phyloP scores from a whole-genome alignment of 2,329 filamentous ascomycete genomes.

The Plenodomus biglobosus region DNA sequence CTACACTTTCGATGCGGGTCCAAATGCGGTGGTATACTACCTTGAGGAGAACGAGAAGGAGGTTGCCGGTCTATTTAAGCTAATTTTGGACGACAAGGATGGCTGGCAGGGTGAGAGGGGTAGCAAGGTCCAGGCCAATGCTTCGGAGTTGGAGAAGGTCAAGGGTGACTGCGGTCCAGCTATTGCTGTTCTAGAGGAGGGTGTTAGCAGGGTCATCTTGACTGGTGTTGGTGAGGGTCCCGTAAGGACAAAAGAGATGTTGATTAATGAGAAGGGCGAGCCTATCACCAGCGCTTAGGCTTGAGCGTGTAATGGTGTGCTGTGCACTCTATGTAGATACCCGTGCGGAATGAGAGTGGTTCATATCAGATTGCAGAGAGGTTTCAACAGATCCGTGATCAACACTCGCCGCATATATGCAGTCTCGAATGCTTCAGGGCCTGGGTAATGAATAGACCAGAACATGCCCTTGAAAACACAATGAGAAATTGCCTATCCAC shows the following conservation, averaged over 20 bases:
- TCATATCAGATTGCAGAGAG: not conserved
- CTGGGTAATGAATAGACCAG: no score
- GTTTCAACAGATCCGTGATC: no score
- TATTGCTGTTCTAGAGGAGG: constrained; percentile 62
- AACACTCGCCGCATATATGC: no score
- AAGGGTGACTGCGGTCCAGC: constrained; percentile 49
- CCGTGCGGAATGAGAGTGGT: not conserved
- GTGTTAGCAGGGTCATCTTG: constrained; percentile 85
- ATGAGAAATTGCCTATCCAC: no score
- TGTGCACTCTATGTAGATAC: constrained; percentile 6
- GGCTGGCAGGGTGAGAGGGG: constrained; percentile 68
- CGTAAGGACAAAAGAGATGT: constrained; percentile 72
- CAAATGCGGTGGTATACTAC: constrained; percentile 97
- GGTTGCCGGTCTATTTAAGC: constrained; percentile 78
- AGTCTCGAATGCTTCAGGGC: no score
- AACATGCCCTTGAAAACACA: no score
- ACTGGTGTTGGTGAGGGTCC: constrained; percentile 92
- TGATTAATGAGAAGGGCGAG: constrained; percentile 65
- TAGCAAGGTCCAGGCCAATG: constrained; percentile 53
- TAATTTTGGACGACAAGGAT: constrained; percentile 61
- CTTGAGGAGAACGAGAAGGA: constrained; percentile 72
- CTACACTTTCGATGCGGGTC: constrained; percentile 96
- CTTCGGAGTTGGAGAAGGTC: constrained; percentile 63
- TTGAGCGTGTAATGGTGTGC: not conserved
- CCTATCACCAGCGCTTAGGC: constrained; percentile 20